Evolutionary conservation across 257 asterid genomes (phyloP), one percentile per base, ranked within the genome.

Genomic region (Asclepias syriaca): DNA sequence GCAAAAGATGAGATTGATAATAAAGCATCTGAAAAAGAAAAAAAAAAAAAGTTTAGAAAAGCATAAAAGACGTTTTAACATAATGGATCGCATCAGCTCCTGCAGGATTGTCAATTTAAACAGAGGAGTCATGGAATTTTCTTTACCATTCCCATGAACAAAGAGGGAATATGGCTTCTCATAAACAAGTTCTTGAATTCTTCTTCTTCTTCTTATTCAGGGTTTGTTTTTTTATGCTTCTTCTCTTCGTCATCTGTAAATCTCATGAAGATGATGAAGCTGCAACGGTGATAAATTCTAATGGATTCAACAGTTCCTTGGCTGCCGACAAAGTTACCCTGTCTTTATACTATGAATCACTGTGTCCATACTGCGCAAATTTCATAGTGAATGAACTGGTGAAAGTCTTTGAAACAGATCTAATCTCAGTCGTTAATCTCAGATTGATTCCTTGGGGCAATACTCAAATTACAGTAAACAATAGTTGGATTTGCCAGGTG

Each of bases 391-490:
- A 86, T 71, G 79, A 88, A 57, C 85, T 93, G 49, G 81, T 78
- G 59, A 89, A 85, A 82, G 68, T 91, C 63, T 86, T 93, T 29
- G 69, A 84, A 79, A 87, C 96, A 49, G 96, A 89, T 87, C 91
- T 93, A 73, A 66, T 78, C 79, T 76, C 82, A 79, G 66, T 88
- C 46, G 95, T 93, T 72, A 77, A 87, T 79, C 91, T 93, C 84
- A 82, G 93, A 79, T 84, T 93, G 12, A 75, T 93, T 66, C 98
- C 98, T 53, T 93, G 98, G 98, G 98, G 98, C 57, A 93, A 93
- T 84, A 85, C 98, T 63, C 84, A 77, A 50, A 80, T 91, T 71
- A 75, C 83, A 46, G 59, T 87, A 68, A 88, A 91, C 74, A 77
- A 73, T 55, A 83, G 88, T 55, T 93, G 94, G 96, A 72, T 82